Percentiles rank a stretch among this genome's conserved stretches.
phyloP scores from a whole-genome alignment of 768 basidiomycete genomes.

The Heimioporus sp. region DNA sequence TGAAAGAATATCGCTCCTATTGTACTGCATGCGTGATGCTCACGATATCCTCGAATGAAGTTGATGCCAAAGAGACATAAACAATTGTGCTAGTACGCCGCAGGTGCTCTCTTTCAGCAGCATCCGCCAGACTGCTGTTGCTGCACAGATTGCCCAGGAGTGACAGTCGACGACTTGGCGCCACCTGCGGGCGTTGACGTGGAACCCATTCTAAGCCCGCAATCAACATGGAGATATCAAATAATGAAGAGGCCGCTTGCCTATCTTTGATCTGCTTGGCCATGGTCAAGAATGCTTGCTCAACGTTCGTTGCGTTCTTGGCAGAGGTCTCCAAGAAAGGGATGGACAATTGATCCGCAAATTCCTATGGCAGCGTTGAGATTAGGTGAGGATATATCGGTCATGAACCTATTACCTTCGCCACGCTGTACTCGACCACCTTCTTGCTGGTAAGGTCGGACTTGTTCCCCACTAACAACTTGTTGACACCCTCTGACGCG shows the following conservation, averaged over 20 bases:
- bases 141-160: constrained; percentile 80
- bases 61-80: constrained; percentile 15
- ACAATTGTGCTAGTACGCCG: constrained; percentile 16
- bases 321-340: constrained; percentile 99
- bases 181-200: constrained; percentile 70
- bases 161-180: constrained; percentile 80
- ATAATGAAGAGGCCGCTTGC: constrained; percentile 37
- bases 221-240: background rate
- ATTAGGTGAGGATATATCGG: background rate
- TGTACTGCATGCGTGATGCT: constrained; percentile 28
- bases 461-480: constrained; percentile 98
- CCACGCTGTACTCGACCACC: constrained; percentile 85
- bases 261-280: constrained; percentile 95
- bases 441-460: constrained; percentile 97
- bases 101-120: constrained; percentile 53
- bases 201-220: constrained; percentile 70
- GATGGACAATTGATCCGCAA: constrained; percentile 91
- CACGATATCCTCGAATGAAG: constrained; percentile 23
- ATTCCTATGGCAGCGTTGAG: constrained; percentile 56
- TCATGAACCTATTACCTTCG: constrained; percentile 55
- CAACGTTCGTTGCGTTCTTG: constrained; percentile 97
- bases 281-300: constrained; percentile 99
- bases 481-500: constrained; percentile 98
- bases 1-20: constrained; percentile 32
- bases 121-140: constrained; percentile 72